Evolutionary conservation across 257 asterid genomes (phyloP).

Genomic region (Handroanthus guayacan): DNA sequence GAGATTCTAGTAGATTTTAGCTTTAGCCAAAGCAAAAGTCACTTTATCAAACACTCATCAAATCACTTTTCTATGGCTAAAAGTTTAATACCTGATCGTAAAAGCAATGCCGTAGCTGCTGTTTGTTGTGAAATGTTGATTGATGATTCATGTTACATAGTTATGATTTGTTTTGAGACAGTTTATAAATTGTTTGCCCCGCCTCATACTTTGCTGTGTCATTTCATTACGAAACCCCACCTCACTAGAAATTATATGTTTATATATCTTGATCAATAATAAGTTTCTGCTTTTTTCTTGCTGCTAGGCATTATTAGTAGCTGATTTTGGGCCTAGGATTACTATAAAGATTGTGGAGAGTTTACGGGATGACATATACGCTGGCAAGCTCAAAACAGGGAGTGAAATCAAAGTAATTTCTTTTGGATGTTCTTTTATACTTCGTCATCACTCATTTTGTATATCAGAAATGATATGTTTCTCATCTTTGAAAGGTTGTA

Average conservation of each 20-base stretch:
- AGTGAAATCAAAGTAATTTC: constrained; percentile 79
- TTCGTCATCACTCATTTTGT: constrained; percentile 2
- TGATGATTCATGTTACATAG: background rate
- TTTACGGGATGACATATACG: constrained; percentile 88
- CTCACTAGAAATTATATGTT: background rate
- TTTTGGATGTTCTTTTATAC: background rate
- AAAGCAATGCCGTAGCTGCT: background rate
- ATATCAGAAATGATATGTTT: background rate
- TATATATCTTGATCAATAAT: background rate
- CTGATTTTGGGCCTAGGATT: constrained; percentile 96
- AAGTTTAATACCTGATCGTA: too few species aligned
- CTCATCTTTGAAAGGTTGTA: constrained; percentile 11
- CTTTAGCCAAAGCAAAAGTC: too few species aligned
- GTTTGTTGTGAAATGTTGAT: background rate
- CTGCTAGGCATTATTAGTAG: constrained; percentile 72
- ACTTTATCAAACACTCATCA: too few species aligned
- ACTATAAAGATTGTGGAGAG: constrained; percentile 90
- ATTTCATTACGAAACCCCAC: too few species aligned
- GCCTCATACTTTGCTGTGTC: too few species aligned
- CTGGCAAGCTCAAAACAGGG: constrained; percentile 94
- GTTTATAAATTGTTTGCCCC: too few species aligned
- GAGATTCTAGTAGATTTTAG: too few species aligned
- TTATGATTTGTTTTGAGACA: too few species aligned
- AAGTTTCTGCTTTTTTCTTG: constrained; percentile 10
- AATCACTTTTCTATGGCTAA: too few species aligned